phyloP scores from a whole-genome alignment of 176 grass and related monocot genomes.

The Chrysopogon serrulatus region DNA sequence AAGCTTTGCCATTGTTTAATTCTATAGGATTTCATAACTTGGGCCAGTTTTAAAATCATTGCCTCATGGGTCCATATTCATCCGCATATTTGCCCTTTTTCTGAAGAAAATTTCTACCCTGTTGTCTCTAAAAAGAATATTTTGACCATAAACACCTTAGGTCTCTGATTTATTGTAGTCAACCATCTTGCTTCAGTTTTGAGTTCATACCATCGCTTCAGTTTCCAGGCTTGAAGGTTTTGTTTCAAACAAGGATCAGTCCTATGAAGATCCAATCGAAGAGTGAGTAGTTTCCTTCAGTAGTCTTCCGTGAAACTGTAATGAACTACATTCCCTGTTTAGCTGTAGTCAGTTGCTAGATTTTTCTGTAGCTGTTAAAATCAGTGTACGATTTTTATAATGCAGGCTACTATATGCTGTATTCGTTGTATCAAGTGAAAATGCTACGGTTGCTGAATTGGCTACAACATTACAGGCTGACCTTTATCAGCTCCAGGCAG shows the following conservation, averaged over 20 bases:
- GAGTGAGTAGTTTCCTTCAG: conserved; percentile 60
- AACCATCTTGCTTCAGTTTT: background rate
- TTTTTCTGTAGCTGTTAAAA: conserved; percentile 23
- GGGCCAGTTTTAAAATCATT: background rate
- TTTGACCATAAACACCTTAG: background rate
- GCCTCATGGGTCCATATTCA: background rate
- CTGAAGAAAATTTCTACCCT: background rate
- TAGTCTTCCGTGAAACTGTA: background rate
- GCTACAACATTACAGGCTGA: conserved; percentile 93
- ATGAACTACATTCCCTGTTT: background rate
- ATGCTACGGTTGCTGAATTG: conserved; percentile 93
- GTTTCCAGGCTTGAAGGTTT: conserved; percentile 99
- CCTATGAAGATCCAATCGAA: conserved; percentile 99
- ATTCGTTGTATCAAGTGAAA: conserved; percentile 98
- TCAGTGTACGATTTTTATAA: conserved; percentile 21
- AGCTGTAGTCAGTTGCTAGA: background rate
- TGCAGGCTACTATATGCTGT: conserved; percentile 93
- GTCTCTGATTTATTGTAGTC: background rate
- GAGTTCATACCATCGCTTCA: conserved; percentile 37
- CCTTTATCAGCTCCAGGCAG: conserved; percentile 84
- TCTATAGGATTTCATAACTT: background rate
- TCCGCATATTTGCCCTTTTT: background rate
- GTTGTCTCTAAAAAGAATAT: background rate
- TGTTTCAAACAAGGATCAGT: conserved; percentile 97
- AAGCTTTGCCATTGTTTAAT: background rate